These are phyloP conservation scores for Oxalis stricta DNA, from an alignment of 441 rosid species.

Conservation along the genomic window DNA sequence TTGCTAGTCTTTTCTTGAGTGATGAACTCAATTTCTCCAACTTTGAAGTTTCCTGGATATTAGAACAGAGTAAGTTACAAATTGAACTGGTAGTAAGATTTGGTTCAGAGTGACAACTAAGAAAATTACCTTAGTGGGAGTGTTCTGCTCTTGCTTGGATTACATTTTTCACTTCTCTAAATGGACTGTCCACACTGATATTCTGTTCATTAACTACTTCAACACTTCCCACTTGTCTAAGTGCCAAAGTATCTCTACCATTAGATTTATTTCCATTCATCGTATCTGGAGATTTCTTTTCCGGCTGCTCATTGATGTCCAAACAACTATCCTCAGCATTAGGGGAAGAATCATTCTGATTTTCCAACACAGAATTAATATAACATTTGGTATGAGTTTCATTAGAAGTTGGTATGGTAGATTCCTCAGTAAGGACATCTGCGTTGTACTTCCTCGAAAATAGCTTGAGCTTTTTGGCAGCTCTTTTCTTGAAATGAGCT, in stretches of 20 bases:
- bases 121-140: constrained; percentile 27
- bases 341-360: constrained; percentile 2
- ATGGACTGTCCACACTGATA: constrained; percentile 7
- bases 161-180: constrained; percentile 6
- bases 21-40: constrained; percentile 20
- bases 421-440: constrained; percentile 6
- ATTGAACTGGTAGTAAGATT: constrained; percentile 12
- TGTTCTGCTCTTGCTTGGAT: constrained; percentile 14
- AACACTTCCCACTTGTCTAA: constrained; percentile 5
- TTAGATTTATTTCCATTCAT: constrained; percentile 8
- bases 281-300: constrained; percentile 8
- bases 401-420: constrained; percentile 10
- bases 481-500: constrained; percentile 71
- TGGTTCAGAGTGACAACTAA: not conserved
- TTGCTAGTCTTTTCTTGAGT: constrained; percentile 22
- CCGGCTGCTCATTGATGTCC: constrained; percentile 9
- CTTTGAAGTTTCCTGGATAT: constrained; percentile 24
- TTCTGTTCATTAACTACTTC: constrained; percentile 12
- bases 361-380: too few species aligned
- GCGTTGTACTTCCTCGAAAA: constrained; percentile 22
- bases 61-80: too few species aligned
- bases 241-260: constrained; percentile 5
- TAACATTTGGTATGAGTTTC: too few species aligned
- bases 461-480: constrained; percentile 42
- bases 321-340: constrained; percentile 9